Percentiles rank a stretch among this genome's conserved stretches.
These are phyloP conservation scores for Flaveria trinervia DNA, from an alignment of 129 eudicot genomes.

Conservation along the genomic window DNA sequence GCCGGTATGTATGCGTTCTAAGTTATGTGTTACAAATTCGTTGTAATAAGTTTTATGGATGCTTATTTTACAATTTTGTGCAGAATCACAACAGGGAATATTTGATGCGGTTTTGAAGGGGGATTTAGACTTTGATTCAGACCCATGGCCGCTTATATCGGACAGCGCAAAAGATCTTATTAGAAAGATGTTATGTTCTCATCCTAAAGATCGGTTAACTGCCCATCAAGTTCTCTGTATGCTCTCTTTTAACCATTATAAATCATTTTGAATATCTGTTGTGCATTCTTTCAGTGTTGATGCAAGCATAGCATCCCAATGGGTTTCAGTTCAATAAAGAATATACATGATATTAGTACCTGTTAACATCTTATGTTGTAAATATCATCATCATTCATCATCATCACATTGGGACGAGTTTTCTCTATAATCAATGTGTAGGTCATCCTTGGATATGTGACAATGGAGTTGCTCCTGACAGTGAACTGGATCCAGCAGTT, in stretches of 20 bases:
- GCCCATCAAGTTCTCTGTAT: constrained; percentile 81
- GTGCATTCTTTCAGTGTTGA: background rate
- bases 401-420: constrained; percentile 4
- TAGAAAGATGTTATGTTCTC: constrained; percentile 64
- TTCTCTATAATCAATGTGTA: constrained; percentile 31
- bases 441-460: constrained; percentile 99
- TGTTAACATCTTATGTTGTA: background rate
- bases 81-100: constrained; percentile 93
- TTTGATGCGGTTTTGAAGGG: constrained; percentile 94
- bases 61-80: background rate
- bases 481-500: constrained; percentile 83
- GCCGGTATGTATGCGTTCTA: background rate
- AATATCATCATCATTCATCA: too few relatives aligned
- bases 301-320: background rate
- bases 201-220: constrained; percentile 62
- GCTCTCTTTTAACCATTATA: constrained; percentile 22
- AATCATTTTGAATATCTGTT: background rate
- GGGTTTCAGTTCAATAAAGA: background rate
- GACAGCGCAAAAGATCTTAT: constrained; percentile 57
- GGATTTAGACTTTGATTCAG: constrained; percentile 78
- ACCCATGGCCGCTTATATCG: constrained; percentile 36
- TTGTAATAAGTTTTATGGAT: background rate
- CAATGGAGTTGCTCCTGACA: constrained; percentile 97
- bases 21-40: background rate
- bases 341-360: background rate